These are phyloP conservation scores for Corynespora cassiicola DNA, from an alignment of 2,329 filamentous ascomycete species.

Conservation along the genomic window DNA sequence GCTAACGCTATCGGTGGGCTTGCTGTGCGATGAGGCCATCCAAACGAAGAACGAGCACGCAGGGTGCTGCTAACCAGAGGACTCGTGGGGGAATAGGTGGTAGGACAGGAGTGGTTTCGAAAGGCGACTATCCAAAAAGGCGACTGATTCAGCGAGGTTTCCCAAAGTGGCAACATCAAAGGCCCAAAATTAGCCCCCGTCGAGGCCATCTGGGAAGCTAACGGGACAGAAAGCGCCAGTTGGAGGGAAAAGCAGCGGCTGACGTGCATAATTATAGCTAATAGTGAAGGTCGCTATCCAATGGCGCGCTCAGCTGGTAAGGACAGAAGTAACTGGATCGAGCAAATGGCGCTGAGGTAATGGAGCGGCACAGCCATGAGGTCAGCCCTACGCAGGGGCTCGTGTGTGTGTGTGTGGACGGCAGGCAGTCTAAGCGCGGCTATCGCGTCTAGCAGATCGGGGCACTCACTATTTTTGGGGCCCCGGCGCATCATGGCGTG, in stretches of 20 bases:
- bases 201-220: conserved; percentile 4
- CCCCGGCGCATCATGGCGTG: conserved; percentile 6
- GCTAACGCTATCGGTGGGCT: too few species aligned
- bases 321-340: background rate
- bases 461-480: conserved; percentile 13
- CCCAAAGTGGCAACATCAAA: too few species aligned
- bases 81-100: too few species aligned
- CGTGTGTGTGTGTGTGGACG: too few species aligned
- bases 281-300: conserved; percentile 5
- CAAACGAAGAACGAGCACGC: too few species aligned
- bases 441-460: conserved; percentile 12
- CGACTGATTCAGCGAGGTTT: too few species aligned
- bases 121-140: too few species aligned
- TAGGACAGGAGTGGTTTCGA: too few species aligned
- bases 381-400: conserved; percentile 11
- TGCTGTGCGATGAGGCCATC: too few species aligned
- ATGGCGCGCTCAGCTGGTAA: conserved; percentile 4
- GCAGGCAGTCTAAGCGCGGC: conserved; percentile 7
- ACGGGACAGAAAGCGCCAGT: conserved; percentile 6
- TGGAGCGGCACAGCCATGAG: conserved; percentile 9
- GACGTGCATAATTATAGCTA: conserved; percentile 2
- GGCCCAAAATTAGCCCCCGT: conserved; percentile 16
- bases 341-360: conserved; percentile 15
- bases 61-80: too few species aligned
- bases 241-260: background rate